Evolutionary conservation across 2,329 filamentous ascomycete genomes (phyloP).

Genomic region (Sarocladium brachiariae): DNA sequence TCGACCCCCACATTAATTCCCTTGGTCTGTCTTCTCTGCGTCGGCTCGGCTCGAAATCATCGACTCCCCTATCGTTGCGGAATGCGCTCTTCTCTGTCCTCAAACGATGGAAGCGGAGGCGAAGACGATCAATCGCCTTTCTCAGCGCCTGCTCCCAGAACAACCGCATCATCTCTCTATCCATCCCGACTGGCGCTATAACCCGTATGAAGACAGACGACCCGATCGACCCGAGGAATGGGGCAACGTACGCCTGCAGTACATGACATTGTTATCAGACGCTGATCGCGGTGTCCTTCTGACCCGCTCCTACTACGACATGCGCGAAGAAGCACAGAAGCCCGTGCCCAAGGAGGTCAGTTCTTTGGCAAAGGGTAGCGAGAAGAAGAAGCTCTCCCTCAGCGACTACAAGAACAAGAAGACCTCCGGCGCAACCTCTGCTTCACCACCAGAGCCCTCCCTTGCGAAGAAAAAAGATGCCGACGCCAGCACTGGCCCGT

Average conservation of each 20-base stretch:
- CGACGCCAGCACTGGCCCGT: conserved; percentile 15
- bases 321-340: conserved; percentile 46
- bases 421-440: conserved; percentile 23
- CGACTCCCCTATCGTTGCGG: conserved; percentile 1
- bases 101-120: conserved; percentile 53
- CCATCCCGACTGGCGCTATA: conserved; percentile 41
- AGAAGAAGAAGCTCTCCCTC: conserved; percentile 50
- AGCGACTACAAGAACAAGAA: conserved; percentile 55
- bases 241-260: conserved; percentile 44
- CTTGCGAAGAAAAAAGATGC: conserved; percentile 25
- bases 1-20: no score
- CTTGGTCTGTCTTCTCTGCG: no score
- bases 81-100: conserved; percentile 16
- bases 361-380: conserved; percentile 32
- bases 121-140: conserved; percentile 47
- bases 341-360: conserved; percentile 29
- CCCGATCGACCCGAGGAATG: conserved; percentile 40
- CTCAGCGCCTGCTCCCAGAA: conserved; percentile 44
- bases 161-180: conserved; percentile 47
- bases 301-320: conserved; percentile 51
- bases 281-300: conserved; percentile 51
- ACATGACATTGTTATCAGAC: conserved; percentile 50
- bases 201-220: conserved; percentile 34
- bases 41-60: neutral
- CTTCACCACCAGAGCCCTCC: conserved; percentile 29